Percentiles rank a stretch among this genome's conserved stretches.
Evolutionary conservation across 768 basidiomycete species (phyloP).

Genomic region (Suillus spraguei): DNA sequence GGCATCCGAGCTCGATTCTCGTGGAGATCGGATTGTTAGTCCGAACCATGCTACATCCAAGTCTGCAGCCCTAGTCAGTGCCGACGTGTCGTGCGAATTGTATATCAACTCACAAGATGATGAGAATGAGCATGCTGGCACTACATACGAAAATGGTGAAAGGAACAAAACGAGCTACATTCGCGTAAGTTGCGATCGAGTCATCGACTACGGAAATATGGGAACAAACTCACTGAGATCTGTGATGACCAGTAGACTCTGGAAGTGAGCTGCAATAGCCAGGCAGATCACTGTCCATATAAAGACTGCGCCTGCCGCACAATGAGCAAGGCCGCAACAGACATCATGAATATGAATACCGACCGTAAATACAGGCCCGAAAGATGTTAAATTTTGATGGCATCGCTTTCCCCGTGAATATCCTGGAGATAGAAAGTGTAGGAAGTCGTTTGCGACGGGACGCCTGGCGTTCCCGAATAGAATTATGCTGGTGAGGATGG

Average conservation of each 20-base stretch:
- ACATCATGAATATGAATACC: conserved; percentile 21
- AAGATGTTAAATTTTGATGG: conserved; percentile 72
- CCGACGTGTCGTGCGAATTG: conserved; percentile 1
- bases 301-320: conserved; percentile 56
- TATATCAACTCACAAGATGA: conserved; percentile 56
- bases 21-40: conserved; percentile 80
- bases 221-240: conserved; percentile 67
- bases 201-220: not conserved
- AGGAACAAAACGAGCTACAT: conserved; percentile 80
- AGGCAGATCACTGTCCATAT: conserved; percentile 79
- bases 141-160: conserved; percentile 82
- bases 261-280: conserved; percentile 79
- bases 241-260: conserved; percentile 67
- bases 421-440: conserved; percentile 29
- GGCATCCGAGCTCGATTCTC: conserved; percentile 69
- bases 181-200: conserved; percentile 7
- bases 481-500: conserved; percentile 20
- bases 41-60: conserved; percentile 64
- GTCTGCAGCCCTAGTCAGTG: conserved; percentile 39
- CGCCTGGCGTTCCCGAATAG: conserved; percentile 29
- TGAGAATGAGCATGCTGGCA: conserved; percentile 67
- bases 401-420: conserved; percentile 50
- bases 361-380: conserved; percentile 69
- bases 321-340: conserved; percentile 13
- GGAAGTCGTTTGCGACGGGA: conserved; percentile 37